Evolutionary conservation across 192 early-diverging fungal genomes (phyloP), one percentile per base, ranked within the genome.

Genomic region (Coemansia sp.): DNA sequence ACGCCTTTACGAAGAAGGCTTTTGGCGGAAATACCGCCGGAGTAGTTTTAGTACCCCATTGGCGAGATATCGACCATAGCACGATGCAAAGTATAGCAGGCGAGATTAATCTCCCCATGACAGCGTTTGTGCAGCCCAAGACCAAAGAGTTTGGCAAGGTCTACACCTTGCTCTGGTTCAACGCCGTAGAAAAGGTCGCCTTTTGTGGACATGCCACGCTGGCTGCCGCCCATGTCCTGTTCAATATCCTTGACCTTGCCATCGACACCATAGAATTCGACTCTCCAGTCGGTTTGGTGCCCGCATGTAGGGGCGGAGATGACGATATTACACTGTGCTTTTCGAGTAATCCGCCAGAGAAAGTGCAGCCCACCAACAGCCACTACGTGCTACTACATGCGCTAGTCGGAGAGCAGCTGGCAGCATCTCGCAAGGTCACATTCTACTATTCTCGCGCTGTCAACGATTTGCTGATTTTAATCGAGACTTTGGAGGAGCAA

Each of bases 61-160:
- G 28, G 21, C 36, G 45, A 2, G 13, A 39, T 33, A 66, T 67
- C 3, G 20, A 33, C 46, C 42, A 62, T 4, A 33, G 6, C 10
- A 40, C 43, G 5, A 58, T 74, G 70, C 58, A 72, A 28, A 56
- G 31, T 9, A 74, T 83, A 20, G 69, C 75, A 14, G 58, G 60
- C 37, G 83, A 84, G 35, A 50, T 84, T 34, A 81, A 77, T 55
- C 74, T 70, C 4, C 55, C 70, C 24, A 79, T 77, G 45, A 81
- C 83, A 9, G 77, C 83, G 13, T 84, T 84, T 40, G 40, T 84
- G 21, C 40, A 69, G 38, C 57, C 63, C n/a, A 42, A 13, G 23
- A 63, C 26, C 37, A 46, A 28, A 16, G 53, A 58, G 35, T 7
- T n/a, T 20, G 26, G 35, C 11, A 28, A 51, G 3, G 4, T 26